Evolutionary conservation across 129 eudicot genomes (phyloP).

Genomic region (Flaveria linearis): DNA sequence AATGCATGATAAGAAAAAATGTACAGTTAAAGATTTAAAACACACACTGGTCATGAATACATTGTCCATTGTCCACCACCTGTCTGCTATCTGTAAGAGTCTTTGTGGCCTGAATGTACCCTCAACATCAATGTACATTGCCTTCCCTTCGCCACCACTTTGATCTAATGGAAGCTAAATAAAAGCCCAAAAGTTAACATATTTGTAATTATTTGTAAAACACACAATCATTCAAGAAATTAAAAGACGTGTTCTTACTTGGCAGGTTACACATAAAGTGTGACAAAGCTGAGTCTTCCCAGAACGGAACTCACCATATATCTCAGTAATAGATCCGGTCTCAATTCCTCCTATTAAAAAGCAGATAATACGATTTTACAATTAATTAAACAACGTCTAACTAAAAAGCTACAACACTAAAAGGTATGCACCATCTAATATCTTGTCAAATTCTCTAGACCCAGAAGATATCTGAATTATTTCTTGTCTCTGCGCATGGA

Average conservation of each 20-base stretch:
- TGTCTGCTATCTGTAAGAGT: conserved; percentile 89
- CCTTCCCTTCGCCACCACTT: conserved; percentile 99
- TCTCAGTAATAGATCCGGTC: conserved; percentile 91
- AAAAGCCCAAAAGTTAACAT: too few relatives aligned
- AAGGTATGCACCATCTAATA: conserved; percentile 63
- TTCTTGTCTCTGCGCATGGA: conserved; percentile 84
- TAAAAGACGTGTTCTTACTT: too few relatives aligned
- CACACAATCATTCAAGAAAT: too few relatives aligned
- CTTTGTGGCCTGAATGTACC: conserved; percentile 98
- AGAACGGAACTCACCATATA: too few relatives aligned
- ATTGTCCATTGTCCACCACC: conserved; percentile 38
- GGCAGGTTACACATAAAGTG: too few relatives aligned
- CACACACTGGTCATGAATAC: background rate
- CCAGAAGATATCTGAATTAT: conserved; percentile 94
- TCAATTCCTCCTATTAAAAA: conserved; percentile 75
- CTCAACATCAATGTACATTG: conserved; percentile 97
- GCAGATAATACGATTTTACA: background rate
- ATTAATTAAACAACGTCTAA: background rate
- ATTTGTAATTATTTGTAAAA: too few relatives aligned
- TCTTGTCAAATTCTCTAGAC: conserved; percentile 87
- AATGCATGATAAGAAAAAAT: background rate
- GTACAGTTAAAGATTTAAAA: background rate
- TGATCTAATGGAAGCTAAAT: conserved; percentile 89
- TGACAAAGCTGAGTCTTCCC: too few relatives aligned
- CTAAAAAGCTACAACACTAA: background rate